Evolutionary conservation across 208 protist species (phyloP).

Genomic region (Phytomonas serpens): DNA sequence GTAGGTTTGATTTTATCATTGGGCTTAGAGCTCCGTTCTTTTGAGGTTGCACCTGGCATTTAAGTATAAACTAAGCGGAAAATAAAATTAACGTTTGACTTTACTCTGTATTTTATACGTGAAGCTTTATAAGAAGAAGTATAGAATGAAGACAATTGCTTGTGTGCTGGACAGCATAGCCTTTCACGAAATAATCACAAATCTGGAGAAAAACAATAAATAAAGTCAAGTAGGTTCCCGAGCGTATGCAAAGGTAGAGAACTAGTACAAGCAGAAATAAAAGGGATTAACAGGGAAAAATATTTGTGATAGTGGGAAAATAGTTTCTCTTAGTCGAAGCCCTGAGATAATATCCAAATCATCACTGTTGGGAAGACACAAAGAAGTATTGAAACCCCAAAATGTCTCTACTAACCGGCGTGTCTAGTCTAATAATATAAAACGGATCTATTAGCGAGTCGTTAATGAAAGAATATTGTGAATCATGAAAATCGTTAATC

Average conservation of each 20-base stretch:
- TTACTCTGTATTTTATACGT: no score
- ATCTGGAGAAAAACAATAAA: constrained; percentile 14
- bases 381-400: constrained; percentile 6
- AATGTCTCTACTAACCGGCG: neutral
- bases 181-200: neutral
- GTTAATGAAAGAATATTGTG: neutral
- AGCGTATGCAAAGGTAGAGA: neutral
- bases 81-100: neutral
- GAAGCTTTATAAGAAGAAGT: neutral
- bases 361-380: constrained; percentile 1
- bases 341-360: neutral
- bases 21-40: neutral
- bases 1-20: constrained; percentile 21
- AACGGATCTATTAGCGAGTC: neutral
- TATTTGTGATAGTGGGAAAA: neutral
- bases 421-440: neutral
- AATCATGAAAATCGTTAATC: neutral
- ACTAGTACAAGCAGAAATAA: constrained; percentile 7
- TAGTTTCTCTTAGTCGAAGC: neutral
- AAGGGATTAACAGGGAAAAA: constrained; percentile 7
- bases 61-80: neutral
- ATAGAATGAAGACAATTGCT: neutral
- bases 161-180: neutral
- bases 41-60: neutral
- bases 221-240: constrained; percentile 9